These are phyloP conservation scores for Metschnikowia vanudenii DNA, from an alignment of 805 yeast genomes.

Conservation along the genomic window DNA sequence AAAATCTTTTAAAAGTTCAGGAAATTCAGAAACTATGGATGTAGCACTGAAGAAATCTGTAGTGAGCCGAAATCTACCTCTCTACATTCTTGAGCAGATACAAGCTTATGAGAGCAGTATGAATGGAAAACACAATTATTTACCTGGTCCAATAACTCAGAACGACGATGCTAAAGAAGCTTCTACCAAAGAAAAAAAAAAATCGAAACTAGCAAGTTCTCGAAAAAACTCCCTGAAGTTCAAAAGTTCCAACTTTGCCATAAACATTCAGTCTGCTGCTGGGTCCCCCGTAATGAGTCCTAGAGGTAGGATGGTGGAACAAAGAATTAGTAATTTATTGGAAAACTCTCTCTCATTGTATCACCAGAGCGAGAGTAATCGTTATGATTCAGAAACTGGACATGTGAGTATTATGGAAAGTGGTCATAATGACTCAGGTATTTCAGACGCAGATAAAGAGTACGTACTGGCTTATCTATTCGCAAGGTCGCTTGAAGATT, in stretches of 20 bases:
- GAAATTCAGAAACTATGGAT: background rate
- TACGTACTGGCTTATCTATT: constrained; percentile 43
- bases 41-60: constrained; percentile 26
- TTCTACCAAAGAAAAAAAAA: background rate
- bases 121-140: background rate
- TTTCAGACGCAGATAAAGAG: constrained; percentile 31
- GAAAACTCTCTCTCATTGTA: constrained; percentile 27
- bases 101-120: background rate
- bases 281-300: background rate
- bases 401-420: background rate
- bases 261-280: background rate
- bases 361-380: background rate
- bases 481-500: constrained; percentile 22
- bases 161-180: background rate
- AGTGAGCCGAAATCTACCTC: constrained; percentile 38
- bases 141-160: background rate
- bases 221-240: background rate
- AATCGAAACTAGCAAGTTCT: background rate
- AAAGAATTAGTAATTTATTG: constrained; percentile 32
- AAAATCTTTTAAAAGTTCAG: too few species aligned
- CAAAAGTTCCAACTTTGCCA: background rate
- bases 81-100: constrained; percentile 31
- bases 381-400: background rate
- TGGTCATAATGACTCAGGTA: constrained; percentile 3
- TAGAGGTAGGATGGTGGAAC: constrained; percentile 8